Percentiles rank a stretch among this genome's conserved stretches.
These are phyloP conservation scores for Wickerhamiella domercqiae DNA, from an alignment of 805 yeast genomes.

Conservation along the genomic window DNA sequence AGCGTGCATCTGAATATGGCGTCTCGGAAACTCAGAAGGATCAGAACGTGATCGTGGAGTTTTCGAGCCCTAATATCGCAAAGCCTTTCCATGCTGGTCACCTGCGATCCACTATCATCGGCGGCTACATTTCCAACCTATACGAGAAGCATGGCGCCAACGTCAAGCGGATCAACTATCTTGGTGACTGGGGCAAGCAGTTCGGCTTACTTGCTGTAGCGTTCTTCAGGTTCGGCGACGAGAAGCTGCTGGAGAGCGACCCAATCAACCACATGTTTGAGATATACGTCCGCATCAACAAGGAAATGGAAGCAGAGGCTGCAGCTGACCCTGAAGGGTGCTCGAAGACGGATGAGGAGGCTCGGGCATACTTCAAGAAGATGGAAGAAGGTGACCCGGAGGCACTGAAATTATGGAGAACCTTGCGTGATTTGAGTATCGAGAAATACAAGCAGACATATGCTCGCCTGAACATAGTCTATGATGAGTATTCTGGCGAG, in stretches of 20 bases:
- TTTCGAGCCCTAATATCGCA: slow-evolving; percentile 96
- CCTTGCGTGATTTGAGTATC: slow-evolving; percentile 83
- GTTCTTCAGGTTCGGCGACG: slow-evolving; percentile 70
- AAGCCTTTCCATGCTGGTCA: slow-evolving; percentile 99
- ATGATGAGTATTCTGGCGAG: slow-evolving; percentile 88
- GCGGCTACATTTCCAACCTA: slow-evolving; percentile 83
- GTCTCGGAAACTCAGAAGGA: slow-evolving; percentile 54
- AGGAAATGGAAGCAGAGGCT: slow-evolving; percentile 52
- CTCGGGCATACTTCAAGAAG: slow-evolving; percentile 69
- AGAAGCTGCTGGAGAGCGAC: slow-evolving; percentile 50
- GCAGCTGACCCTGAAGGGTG: slow-evolving; percentile 38
- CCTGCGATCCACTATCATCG: slow-evolving; percentile 91
- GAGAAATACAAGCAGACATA: slow-evolving; percentile 75
- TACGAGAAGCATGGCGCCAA: slow-evolving; percentile 86
- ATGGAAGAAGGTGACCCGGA: slow-evolving; percentile 90
- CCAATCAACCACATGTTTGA: slow-evolving; percentile 92
- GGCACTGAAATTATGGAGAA: slow-evolving; percentile 65
- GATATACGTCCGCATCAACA: slow-evolving; percentile 77
- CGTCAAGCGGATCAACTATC: slow-evolving; percentile 82
- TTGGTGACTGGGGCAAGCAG: slow-evolving; percentile 99
- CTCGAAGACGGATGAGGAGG: slow-evolving; percentile 57
- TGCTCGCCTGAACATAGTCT: slow-evolving; percentile 77
- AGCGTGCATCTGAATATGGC: slow-evolving; percentile 50
- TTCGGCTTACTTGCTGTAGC: slow-evolving; percentile 94
- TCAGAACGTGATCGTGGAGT: slow-evolving; percentile 67